phyloP scores from a whole-genome alignment of 106 monocot genomes.

The Dendrobium chrysotoxum region DNA sequence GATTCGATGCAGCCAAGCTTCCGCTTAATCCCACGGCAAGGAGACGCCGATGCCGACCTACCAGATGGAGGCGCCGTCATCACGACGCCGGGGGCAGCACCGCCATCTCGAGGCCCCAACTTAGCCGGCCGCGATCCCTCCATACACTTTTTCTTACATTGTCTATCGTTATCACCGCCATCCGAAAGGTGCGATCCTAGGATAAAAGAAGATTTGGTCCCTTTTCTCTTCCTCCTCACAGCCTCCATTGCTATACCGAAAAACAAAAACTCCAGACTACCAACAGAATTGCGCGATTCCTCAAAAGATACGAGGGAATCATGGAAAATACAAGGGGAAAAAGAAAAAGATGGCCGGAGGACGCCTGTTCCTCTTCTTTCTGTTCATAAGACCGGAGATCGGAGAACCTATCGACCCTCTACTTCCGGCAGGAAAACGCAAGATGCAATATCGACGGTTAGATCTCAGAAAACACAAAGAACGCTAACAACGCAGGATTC shows the following conservation, averaged over 20 bases:
- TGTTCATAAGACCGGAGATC: background rate
- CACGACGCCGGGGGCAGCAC: constrained; percentile 15
- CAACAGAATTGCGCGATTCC: background rate
- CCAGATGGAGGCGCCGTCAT: constrained; percentile 57
- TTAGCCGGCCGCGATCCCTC: constrained; percentile 6
- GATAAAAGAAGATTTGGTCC: constrained; percentile 13
- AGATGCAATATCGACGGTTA: background rate
- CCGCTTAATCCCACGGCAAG: constrained; percentile 67
- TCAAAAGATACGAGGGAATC: background rate
- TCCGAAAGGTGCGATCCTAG: constrained; percentile 21
- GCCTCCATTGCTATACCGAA: constrained; percentile 19
- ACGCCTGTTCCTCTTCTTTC: constrained; percentile 5
- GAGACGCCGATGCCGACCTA: constrained; percentile 30
- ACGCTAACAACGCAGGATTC: too few relatives aligned
- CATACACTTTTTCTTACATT: constrained; percentile 36
- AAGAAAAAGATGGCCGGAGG: background rate
- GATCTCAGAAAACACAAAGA: constrained; percentile 1
- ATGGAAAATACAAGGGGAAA: background rate
- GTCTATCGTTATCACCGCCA: constrained; percentile 5
- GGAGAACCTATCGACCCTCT: background rate
- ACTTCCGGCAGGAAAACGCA: background rate
- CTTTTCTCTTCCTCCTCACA: constrained; percentile 38
- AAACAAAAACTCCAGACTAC: background rate
- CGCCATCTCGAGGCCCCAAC: constrained; percentile 13
- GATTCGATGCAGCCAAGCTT: constrained; percentile 82